Evolutionary conservation across 345 rosid genomes (phyloP).

Genomic region (Bretschneidera sinensis): DNA sequence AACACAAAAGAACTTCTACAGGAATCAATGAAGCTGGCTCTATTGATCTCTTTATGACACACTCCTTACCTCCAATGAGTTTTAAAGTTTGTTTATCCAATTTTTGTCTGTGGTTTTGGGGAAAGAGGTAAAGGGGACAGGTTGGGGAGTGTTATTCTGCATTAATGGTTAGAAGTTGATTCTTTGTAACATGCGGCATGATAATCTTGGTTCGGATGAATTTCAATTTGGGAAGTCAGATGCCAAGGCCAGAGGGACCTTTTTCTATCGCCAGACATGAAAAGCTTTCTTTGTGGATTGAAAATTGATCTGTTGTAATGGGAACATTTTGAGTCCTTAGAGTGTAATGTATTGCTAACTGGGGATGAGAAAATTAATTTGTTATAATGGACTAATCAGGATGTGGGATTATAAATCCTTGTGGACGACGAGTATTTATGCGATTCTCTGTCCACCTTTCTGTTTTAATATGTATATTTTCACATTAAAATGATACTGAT

Average conservation of each 20-base stretch:
- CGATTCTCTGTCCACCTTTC: no score
- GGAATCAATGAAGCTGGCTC: conserved; percentile 3
- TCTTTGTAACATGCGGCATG: conserved; percentile 13
- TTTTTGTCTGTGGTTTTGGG: background rate
- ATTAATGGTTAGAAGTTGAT: background rate
- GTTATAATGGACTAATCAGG: no score
- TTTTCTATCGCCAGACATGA: background rate
- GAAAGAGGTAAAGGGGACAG: conserved; percentile 2
- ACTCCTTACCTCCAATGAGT: conserved; percentile 1
- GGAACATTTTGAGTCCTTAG: no score
- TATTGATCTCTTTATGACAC: background rate
- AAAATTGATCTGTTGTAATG: background rate
- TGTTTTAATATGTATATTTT: no score
- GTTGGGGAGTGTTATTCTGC: background rate
- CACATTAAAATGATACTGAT: no score
- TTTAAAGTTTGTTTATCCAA: background rate
- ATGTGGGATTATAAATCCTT: no score
- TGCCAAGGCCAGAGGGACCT: conserved; percentile 1
- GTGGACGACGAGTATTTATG: no score
- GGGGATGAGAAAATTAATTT: no score
- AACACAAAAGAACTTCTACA: background rate
- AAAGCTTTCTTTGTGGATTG: background rate
- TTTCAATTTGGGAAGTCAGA: conserved; percentile 6
- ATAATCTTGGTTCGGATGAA: conserved; percentile 3
- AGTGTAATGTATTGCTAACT: no score